These are phyloP conservation scores for Phaseolus coccineus DNA, from an alignment of 331 rosid species.

Conservation along the genomic window DNA sequence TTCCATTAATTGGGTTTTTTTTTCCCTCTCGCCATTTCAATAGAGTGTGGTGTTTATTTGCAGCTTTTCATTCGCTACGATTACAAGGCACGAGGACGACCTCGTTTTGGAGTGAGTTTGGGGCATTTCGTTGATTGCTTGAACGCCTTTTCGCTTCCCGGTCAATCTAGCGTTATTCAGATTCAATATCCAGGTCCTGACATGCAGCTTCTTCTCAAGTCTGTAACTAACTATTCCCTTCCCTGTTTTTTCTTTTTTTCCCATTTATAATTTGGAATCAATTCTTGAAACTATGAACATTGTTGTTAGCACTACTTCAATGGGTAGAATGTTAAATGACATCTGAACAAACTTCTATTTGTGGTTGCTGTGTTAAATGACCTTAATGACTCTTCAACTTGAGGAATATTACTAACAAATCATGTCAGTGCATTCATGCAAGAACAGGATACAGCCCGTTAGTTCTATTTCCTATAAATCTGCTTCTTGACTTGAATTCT, in stretches of 20 bases:
- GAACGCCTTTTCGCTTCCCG: conserved; percentile 85
- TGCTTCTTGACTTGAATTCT: background rate
- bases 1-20: background rate
- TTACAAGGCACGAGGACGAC: conserved; percentile 81
- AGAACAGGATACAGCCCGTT: background rate
- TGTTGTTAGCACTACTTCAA: background rate
- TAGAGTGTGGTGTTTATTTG: background rate
- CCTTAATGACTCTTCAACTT: background rate
- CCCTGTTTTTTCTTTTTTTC: background rate
- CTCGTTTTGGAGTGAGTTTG: conserved; percentile 85
- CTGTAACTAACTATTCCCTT: conserved; percentile 27
- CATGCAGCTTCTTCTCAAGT: conserved; percentile 96
- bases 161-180: conserved; percentile 66
- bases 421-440: background rate
- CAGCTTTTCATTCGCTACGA: conserved; percentile 84
- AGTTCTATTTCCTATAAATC: background rate
- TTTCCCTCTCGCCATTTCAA: too few relatives aligned
- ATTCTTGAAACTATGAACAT: background rate
- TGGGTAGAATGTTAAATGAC: background rate
- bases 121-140: conserved; percentile 86
- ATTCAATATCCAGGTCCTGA: conserved; percentile 93
- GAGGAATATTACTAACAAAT: background rate
- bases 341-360: background rate
- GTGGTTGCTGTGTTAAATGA: background rate
- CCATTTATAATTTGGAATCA: background rate